Conservation (phyloP, 2,329 filamentous ascomycete genomes). For the Dactylellina drechsleri region DNA sequence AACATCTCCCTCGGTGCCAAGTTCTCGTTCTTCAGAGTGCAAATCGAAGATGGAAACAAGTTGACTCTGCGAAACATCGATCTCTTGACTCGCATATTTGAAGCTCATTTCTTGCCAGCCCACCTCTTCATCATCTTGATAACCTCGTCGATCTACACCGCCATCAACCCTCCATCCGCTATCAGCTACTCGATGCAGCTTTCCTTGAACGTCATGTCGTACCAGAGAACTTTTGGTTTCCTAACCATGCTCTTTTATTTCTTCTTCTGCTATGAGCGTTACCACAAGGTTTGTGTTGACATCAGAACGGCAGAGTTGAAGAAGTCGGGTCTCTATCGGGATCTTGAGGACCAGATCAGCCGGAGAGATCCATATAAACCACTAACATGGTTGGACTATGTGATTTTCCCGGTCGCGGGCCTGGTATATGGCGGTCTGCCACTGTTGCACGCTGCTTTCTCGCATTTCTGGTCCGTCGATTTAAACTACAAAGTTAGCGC, state of each 20-base stretch:
- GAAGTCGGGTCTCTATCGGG: conserved; percentile 71
- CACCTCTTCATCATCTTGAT: conserved; percentile 74
- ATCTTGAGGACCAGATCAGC: conserved; percentile 69
- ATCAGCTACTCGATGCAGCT: conserved; percentile 67
- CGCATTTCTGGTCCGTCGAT: conserved; percentile 76
- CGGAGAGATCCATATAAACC: conserved; percentile 65
- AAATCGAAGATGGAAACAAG: conserved; percentile 49
- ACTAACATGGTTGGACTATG: conserved; percentile 66
- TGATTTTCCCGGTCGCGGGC: conserved; percentile 74
- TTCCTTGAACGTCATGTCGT: conserved; percentile 71
- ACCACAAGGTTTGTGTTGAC: conserved; percentile 71
- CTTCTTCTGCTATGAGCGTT: conserved; percentile 72
- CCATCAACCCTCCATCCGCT: conserved; percentile 66
- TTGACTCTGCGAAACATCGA: conserved; percentile 64
- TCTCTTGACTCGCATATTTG: conserved; percentile 75
- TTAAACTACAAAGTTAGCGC: conserved; percentile 78
- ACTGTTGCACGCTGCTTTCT: conserved; percentile 73
- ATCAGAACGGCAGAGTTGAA: conserved; percentile 74
- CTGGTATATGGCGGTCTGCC: conserved; percentile 75
- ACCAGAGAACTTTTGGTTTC: conserved; percentile 71
- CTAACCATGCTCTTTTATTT: conserved; percentile 72
- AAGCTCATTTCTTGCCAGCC: conserved; percentile 76
- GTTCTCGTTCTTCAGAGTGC: conserved; percentile 26
- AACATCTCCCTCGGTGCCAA: conserved; percentile 62
- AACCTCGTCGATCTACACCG: conserved; percentile 71